phyloP scores from a whole-genome alignment of 805 yeast genomes.

The Lachancea waltii region DNA sequence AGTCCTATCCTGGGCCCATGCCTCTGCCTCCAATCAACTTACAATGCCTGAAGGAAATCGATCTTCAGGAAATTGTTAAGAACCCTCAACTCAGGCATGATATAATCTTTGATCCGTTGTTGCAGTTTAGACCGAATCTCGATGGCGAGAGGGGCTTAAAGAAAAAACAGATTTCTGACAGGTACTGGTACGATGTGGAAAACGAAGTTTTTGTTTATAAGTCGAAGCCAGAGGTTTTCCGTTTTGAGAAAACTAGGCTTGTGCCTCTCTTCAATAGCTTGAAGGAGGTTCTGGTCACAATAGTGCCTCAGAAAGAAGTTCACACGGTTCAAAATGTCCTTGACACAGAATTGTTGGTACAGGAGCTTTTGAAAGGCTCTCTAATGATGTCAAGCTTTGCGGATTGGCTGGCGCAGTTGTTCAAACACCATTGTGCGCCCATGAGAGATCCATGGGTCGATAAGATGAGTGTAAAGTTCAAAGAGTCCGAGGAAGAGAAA shows the following conservation, averaged over 20 bases:
- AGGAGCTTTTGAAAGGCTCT: constrained; percentile 65
- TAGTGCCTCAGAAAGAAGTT: constrained; percentile 74
- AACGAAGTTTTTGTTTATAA: constrained; percentile 51
- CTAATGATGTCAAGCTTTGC: constrained; percentile 67
- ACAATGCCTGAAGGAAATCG: constrained; percentile 78
- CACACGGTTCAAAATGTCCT: constrained; percentile 59
- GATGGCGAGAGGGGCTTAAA: constrained; percentile 87
- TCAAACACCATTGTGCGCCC: constrained; percentile 91
- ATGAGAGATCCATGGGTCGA: constrained; percentile 90
- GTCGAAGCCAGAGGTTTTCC: constrained; percentile 23
- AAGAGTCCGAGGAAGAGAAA: constrained; percentile 36
- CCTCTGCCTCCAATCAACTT: constrained; percentile 77
- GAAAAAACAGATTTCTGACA: constrained; percentile 68
- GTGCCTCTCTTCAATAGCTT: constrained; percentile 73
- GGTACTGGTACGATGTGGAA: constrained; percentile 76
- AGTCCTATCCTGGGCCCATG: constrained; percentile 31
- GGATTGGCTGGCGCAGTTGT: constrained; percentile 66
- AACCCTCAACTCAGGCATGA: constrained; percentile 93
- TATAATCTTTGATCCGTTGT: constrained; percentile 82
- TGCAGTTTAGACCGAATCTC: constrained; percentile 84
- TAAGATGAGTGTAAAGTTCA: constrained; percentile 62
- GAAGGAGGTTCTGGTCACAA: constrained; percentile 63
- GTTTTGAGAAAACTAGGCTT: constrained; percentile 39
- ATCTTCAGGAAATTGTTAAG: constrained; percentile 77
- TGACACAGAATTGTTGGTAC: constrained; percentile 69